phyloP scores from a whole-genome alignment of 768 basidiomycete species.

The Pisolithus microcarpus region DNA sequence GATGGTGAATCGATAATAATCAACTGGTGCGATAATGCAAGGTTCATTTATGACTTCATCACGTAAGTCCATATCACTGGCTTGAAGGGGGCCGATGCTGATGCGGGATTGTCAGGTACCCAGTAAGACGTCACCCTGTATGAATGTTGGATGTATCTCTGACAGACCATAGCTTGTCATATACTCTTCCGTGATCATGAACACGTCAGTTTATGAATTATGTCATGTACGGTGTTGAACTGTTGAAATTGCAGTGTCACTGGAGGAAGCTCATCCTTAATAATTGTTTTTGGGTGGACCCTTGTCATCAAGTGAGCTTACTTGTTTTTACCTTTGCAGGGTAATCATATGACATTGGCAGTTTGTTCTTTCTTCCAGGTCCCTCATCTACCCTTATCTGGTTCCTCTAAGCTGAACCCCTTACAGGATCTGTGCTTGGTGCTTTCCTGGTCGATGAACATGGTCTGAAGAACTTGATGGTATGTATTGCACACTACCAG shows the following conservation, averaged over 20 bases:
- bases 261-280: constrained; percentile 42
- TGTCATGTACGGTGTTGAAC: background rate
- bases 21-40: constrained; percentile 13
- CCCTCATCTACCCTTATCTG: background rate
- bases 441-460: constrained; percentile 71
- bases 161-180: constrained; percentile 54
- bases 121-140: constrained; percentile 36
- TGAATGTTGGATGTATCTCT: background rate
- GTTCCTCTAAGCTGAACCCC: constrained; percentile 3
- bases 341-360: constrained; percentile 26
- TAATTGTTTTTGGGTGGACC: constrained; percentile 74
- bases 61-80: constrained; percentile 35
- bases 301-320: constrained; percentile 71
- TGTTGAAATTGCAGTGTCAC: constrained; percentile 41
- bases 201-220: constrained; percentile 35
- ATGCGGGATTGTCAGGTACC: constrained; percentile 39
- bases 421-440: constrained; percentile 52
- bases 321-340: constrained; percentile 23
- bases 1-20: background rate
- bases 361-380: constrained; percentile 64
- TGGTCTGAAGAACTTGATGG: constrained; percentile 70
- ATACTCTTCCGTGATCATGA: constrained; percentile 70
- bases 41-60: constrained; percentile 80
- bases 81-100: background rate
- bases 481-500: constrained; percentile 15